Base-by-base conservation (phyloP, 78 protist genomes). In the Cavenderia fasciculata region DNA sequence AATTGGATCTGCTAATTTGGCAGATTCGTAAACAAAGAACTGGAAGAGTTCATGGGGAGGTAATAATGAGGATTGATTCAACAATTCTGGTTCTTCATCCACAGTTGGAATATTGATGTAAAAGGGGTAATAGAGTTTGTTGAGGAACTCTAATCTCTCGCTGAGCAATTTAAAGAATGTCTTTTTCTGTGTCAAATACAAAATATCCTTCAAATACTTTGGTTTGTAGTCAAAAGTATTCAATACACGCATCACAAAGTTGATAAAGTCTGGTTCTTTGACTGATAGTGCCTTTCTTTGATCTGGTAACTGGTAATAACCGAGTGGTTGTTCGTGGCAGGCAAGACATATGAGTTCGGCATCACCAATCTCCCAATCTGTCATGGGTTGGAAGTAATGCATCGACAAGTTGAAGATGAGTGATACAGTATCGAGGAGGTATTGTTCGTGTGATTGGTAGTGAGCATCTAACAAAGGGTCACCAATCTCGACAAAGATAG, bases 401-500 rank as follows among this genome's bases (percentile, higher is more conserved):
- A 68, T 40, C 7, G 90, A 25, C 19, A 82, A 33, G 41, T 82
- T 29, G 29, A 16, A 41, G 0, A 82, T 21, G 19, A 82, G 38
- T 27, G 90, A 78, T 8, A 82, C 57, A 10, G 72, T n/a, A n/a
- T 62, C 31, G 12, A 4, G 54, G 68, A 59, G 25, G 21, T 75
- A 3, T 27, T 57, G 16, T 6, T 33, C 12, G 1, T 43, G 40
- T 8, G 56, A 8, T 31, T 18, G 7, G 7, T 12, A 1, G 25
- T 12, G 27, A 0, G 18, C 2, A 19, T 82, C 90, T 12, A 44
- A 16, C 12, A 75, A 33, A 16, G 62, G 78, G 21, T 66, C 27
- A 2, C 90, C 90, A 68, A 82, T 82, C 25, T 82, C 90, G 16
- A 82, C 29, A 43, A 27, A 82, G 33, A 82, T 68, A 7, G 40